Evolutionary conservation across 345 rosid genomes (phyloP), one percentile per base, ranked within the genome.

Genomic region (Firmiana major): DNA sequence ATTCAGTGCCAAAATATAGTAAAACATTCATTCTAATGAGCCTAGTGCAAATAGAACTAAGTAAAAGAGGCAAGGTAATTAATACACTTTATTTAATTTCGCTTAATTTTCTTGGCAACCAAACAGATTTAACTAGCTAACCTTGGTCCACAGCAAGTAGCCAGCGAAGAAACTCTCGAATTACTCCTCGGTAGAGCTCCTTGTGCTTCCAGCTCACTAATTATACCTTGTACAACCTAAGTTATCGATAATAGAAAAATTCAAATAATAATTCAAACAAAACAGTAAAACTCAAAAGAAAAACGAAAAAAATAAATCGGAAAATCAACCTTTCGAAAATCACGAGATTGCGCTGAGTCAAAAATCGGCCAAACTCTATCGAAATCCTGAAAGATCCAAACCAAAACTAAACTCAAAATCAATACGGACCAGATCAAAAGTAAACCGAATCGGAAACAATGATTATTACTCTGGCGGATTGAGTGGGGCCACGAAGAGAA

Each of bases 91-190:
- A 1, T 24, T 48, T 10, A 48, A 38, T 21, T 48, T 36, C 60
- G n/a, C 28, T 40, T n/a, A 38, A 15, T 69, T 68, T 55, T 55
- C 77, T 77, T 19, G 64, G 53, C 40, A 67, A 36, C 40, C 71
- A 77, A 74, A 64, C 36, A 42, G 7, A 72, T 75, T 74, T 36
- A 67, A 69, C 69, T 38, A 24, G 5, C 68, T 19, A 73, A 51
- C 98, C 99, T 94, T 9, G 97, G 97, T 77, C 99, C 99, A 49
- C 99, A 96, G 74, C 99, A 96, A 17, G 99, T 95, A 49, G 99
- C 99, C 13, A 95, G 96, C 15, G 99, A 95, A 34, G 99, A 95
- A 88, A 95, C 99, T 88, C 99, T 90, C 0, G 99, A 95, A 85
- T 94, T 96, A 82, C 99, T 94, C 87, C 98, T 87, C 22, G 99